Evolutionary conservation across 75 land plant species (phyloP), one percentile per base, ranked within the genome.

Genomic region (Larix kaempferi): DNA sequence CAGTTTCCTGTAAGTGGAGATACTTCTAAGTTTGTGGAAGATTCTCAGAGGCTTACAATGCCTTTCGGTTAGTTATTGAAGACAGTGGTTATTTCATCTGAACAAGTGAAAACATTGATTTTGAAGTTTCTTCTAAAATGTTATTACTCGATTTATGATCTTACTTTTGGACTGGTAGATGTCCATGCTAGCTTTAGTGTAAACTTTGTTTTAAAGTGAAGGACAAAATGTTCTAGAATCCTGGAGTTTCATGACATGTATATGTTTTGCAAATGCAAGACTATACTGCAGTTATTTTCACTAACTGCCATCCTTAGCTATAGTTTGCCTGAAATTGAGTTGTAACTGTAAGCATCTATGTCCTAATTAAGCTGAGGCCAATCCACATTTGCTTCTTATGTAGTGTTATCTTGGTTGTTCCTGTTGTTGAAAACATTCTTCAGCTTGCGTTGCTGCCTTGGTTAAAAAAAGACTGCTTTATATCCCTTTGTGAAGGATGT

Each of bases 41-140:
- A 39, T 69, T 69, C 73, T 41, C 21, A 49, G 6, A 41, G 73
- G 52, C n/a, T 10, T 69, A 69, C 72, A 69, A 69, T 33, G 19
- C 16, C 6, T 65, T 33, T 4, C 3, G 0, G 39, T 4, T 5
- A 65, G 35, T 33, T 65, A 33, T 16, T 16, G 69, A 65, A 29
- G 39, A 33, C 39, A 17, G 54, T 44, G 52, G 39, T 17, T 35
- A 11, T 33, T 65, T 65, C 35, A 37, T 65, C 33, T 7, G 19
- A 17, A 21, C n/a, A 65, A 65, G 69, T 35, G 33, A 65, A 33
- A 17, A 35, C 17, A 21, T 65, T 65, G 15, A 35, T 16, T 17
- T 65, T 65, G 69, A 65, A 17, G 33, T 35, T 8, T 16, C 19
- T 35, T 65, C 3, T 15, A 65, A 29, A 25, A 29, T 65, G 37